Conservation (phyloP, 371 early-diverging fungal genomes). For the Rhizopus sp. region DNA sequence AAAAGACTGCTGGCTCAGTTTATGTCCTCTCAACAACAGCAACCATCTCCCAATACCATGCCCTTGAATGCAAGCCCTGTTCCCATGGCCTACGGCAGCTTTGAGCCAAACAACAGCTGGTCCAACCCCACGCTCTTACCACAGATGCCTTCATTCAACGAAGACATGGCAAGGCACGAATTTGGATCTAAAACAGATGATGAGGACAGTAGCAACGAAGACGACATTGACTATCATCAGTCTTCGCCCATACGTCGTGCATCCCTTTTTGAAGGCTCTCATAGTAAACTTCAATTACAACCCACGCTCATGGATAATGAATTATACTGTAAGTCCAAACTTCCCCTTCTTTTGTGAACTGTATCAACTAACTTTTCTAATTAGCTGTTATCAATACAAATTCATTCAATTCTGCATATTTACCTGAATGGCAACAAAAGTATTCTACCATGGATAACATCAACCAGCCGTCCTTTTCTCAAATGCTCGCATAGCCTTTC, state of each 20-base stretch:
- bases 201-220: constrained; percentile 20
- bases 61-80: neutral
- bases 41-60: neutral
- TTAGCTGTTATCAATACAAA: constrained; percentile 5
- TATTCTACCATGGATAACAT: neutral
- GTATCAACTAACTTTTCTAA: neutral
- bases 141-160: constrained; percentile 7
- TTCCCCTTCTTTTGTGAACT: neutral
- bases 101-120: constrained; percentile 9
- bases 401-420: constrained; percentile 1
- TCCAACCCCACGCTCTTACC: constrained; percentile 1
- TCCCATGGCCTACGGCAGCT: neutral
- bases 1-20: constrained; percentile 27
- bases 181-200: constrained; percentile 13
- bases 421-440: neutral
- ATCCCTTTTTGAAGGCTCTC: neutral
- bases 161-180: constrained; percentile 11
- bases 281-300: neutral
- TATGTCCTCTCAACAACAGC: constrained; percentile 7
- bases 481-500: neutral
- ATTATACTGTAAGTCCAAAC: constrained; percentile 9
- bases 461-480: neutral
- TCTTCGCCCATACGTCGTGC: neutral
- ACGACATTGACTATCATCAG: constrained; percentile 13
- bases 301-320: constrained; percentile 6